Evolutionary conservation across 305 asterid genomes (phyloP), one percentile per base, ranked within the genome.

Genomic region (Rubia balearica): DNA sequence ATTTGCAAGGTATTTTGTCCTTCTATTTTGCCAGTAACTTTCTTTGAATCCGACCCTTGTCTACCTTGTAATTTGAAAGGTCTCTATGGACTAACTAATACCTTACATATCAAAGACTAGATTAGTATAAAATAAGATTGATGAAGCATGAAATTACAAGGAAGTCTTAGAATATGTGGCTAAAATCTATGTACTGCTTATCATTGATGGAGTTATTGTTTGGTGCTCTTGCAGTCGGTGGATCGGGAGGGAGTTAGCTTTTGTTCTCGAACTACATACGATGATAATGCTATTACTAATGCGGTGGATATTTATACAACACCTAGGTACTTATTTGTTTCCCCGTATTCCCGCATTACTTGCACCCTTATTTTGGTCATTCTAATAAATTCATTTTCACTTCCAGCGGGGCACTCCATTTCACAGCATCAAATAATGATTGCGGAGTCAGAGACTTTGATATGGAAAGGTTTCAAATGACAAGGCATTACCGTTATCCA

Each of bases 271-370:
- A 87, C 93, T 63, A 91, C 99, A 43, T 89, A 94, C 67, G 99
- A 94, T 60, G 99, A 91, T 67, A 94, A 94, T 84, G 96, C 98
- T 42, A 91, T 94, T 74, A 91, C 96, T 46, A 94, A 94, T 85
- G 99, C 97, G 7, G 78, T 94, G 78, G 99, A 94, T 76, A 94
- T 91, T 67, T 88, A 88, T 79, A 75, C 80, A 11, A 80, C 97
- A 69, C 65, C 85, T 75, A 89, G 99, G 99, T 91, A 80, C 67
- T 56, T 75, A 51, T 66, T 59, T 49, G 49, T 61, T 73, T 17
- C 59, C 36, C 40, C 12, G 4, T 6, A 71, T 30, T 13, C 30
- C 14, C 36, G 49, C 64, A n/a, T 60, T 10, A 40, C 48, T 2
- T 43, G 40, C 43, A 8, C 30, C 59, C 24, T 46, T 8, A 60